These are phyloP conservation scores for Apiotrichum siamense DNA, from an alignment of 1,284 basidiomycete species.

Conservation along the genomic window DNA sequence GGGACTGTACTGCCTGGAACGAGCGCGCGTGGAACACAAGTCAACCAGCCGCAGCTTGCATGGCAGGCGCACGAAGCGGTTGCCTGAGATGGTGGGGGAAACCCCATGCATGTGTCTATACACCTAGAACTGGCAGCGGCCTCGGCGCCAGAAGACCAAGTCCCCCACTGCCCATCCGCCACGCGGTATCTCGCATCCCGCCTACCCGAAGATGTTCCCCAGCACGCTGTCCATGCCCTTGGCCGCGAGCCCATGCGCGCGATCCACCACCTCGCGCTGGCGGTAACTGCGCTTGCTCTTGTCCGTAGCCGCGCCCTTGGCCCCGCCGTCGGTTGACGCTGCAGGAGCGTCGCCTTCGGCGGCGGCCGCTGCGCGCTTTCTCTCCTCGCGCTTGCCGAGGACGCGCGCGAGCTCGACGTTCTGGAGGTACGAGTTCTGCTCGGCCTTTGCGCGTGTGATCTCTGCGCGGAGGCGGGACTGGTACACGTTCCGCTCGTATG, in stretches of 20 bases:
- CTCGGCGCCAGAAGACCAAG: too few relatives aligned
- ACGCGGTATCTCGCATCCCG: too few relatives aligned
- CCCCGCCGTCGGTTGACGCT: neutral
- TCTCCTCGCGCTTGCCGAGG: slow-evolving; percentile 74
- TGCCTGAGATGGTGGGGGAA: too few relatives aligned
- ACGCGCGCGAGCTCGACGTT: slow-evolving; percentile 94
- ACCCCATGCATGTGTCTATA: too few relatives aligned
- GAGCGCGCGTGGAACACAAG: too few relatives aligned
- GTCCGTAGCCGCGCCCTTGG: slow-evolving; percentile 2
- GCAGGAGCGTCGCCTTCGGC: slow-evolving; percentile 1
- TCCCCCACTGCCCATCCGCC: too few relatives aligned
- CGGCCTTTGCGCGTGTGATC: slow-evolving; percentile 75
- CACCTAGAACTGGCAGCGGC: too few relatives aligned
- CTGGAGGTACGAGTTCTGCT: slow-evolving; percentile 87
- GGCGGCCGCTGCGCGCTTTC: slow-evolving; percentile 49
- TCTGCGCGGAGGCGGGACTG: slow-evolving; percentile 82
- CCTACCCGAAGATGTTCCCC: slow-evolving; percentile 42
- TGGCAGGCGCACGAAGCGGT: too few relatives aligned
- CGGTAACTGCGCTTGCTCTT: slow-evolving; percentile 22
- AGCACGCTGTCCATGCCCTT: slow-evolving; percentile 42
- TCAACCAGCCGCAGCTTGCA: too few relatives aligned
- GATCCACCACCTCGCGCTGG: slow-evolving; percentile 35
- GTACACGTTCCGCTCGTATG: slow-evolving; percentile 87
- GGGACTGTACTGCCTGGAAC: too few relatives aligned
- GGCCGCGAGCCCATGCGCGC: slow-evolving; percentile 27